These are phyloP conservation scores for Fragosphaeria purpurea DNA, from an alignment of 2,329 filamentous ascomycete genomes.

Conservation along the genomic window DNA sequence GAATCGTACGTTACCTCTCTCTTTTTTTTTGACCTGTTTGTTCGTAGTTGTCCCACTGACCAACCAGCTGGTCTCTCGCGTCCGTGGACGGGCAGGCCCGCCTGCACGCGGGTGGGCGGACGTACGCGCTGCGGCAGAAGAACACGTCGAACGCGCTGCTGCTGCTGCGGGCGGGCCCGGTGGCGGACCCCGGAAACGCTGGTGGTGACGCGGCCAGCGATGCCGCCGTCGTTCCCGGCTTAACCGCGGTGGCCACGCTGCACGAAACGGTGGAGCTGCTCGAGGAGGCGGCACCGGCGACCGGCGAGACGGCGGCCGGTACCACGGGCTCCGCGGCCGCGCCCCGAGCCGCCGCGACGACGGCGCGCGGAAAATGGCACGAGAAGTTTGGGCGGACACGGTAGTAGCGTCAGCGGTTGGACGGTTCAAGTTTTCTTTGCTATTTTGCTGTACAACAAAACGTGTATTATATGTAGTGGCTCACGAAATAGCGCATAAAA, in stretches of 20 bases:
- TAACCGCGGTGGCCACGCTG: conserved; percentile 44
- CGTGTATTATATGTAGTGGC: too few relatives aligned
- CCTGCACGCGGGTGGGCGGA: conserved; percentile 40
- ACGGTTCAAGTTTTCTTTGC: too few relatives aligned
- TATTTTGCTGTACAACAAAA: too few relatives aligned
- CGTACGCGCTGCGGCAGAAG: conserved; percentile 53
- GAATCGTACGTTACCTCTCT: conserved; percentile 8
- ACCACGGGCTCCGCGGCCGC: background rate
- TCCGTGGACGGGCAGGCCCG: conserved; percentile 42
- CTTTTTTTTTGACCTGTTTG: background rate
- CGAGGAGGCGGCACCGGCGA: conserved; percentile 25
- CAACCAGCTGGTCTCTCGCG: conserved; percentile 23
- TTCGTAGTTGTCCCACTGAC: background rate
- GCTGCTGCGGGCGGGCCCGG: conserved; percentile 29
- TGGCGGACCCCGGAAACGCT: conserved; percentile 10
- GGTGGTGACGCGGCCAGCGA: conserved; percentile 1
- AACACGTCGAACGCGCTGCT: conserved; percentile 59
- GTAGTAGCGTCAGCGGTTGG: conserved; percentile 15
- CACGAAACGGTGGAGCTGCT: conserved; percentile 55
- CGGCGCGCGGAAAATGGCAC: conserved; percentile 46
- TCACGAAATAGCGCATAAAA: too few relatives aligned
- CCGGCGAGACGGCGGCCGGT: background rate
- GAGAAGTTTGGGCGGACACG: conserved; percentile 44
- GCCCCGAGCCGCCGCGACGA: conserved; percentile 13
- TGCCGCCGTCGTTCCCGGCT: conserved; percentile 16